Evolutionary conservation across 768 basidiomycete genomes (phyloP).

Genomic region (Rhizopogon rudus): DNA sequence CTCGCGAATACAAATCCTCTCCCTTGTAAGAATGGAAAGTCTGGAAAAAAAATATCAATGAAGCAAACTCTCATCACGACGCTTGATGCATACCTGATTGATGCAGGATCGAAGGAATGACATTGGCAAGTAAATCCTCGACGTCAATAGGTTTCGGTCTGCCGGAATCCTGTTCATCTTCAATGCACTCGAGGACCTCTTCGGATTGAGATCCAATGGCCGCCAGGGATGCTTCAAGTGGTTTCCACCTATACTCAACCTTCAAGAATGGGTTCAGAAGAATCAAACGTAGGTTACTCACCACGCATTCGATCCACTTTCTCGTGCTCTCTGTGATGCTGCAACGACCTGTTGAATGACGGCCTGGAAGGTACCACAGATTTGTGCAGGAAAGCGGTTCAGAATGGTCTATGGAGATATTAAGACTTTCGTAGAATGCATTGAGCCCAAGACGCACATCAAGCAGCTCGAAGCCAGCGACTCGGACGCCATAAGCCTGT

Average conservation of each 20-base stretch:
- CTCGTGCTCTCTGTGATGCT: slow-evolving; percentile 50
- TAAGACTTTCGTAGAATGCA: not conserved
- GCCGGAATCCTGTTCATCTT: slow-evolving; percentile 68
- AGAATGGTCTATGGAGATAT: slow-evolving; percentile 45
- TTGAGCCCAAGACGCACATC: slow-evolving; percentile 39
- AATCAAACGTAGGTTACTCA: slow-evolving; percentile 21
- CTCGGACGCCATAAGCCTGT: slow-evolving; percentile 73
- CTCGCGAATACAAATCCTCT: slow-evolving; percentile 93
- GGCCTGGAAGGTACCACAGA: slow-evolving; percentile 48
- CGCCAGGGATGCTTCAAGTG: slow-evolving; percentile 81
- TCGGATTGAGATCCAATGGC: slow-evolving; percentile 79
- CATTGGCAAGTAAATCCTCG: slow-evolving; percentile 64
- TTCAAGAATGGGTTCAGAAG: slow-evolving; percentile 1
- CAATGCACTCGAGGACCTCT: slow-evolving; percentile 67
- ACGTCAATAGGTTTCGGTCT: slow-evolving; percentile 70
- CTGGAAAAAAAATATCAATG: slow-evolving; percentile 33
- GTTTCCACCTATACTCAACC: slow-evolving; percentile 71
- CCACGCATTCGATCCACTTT: slow-evolving; percentile 61
- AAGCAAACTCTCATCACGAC: not conserved
- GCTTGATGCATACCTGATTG: slow-evolving; percentile 51
- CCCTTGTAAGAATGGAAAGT: slow-evolving; percentile 90
- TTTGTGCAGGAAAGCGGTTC: slow-evolving; percentile 46
- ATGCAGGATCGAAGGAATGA: slow-evolving; percentile 73
- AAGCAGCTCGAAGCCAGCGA: slow-evolving; percentile 81
- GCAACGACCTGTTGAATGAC: slow-evolving; percentile 51